These are phyloP conservation scores for Penicillium sp. DNA, from an alignment of 2,329 filamentous ascomycete species.

Conservation along the genomic window DNA sequence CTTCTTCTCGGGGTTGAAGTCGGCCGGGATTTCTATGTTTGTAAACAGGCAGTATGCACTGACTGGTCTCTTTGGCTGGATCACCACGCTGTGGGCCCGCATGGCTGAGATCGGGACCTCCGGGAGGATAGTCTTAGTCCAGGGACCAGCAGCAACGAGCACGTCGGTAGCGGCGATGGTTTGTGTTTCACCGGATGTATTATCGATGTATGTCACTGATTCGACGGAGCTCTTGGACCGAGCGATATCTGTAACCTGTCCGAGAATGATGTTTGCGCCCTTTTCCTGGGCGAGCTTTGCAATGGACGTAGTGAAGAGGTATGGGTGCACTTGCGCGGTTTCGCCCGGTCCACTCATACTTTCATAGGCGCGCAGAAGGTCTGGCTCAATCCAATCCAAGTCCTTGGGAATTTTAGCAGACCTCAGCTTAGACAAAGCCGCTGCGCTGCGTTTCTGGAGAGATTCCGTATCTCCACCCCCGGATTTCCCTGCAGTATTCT, in stretches of 20 bases:
- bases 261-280: conserved; percentile 65
- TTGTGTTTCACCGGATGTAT: conserved; percentile 46
- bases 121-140: conserved; percentile 55
- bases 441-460: conserved; percentile 55
- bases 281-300: conserved; percentile 69
- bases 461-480: conserved; percentile 43
- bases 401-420: conserved; percentile 68
- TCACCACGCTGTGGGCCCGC: conserved; percentile 63
- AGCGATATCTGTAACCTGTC: conserved; percentile 67
- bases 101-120: conserved; percentile 56
- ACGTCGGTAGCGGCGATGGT: conserved; percentile 59
- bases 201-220: conserved; percentile 61
- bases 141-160: conserved; percentile 60
- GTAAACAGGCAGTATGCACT: conserved; percentile 65
- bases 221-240: conserved; percentile 53
- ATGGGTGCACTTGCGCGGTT: conserved; percentile 92
- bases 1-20: conserved; percentile 52
- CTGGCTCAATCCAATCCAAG: conserved; percentile 77
- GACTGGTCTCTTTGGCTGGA: conserved; percentile 53
- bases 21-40: conserved; percentile 69
- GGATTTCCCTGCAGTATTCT: conserved; percentile 31
- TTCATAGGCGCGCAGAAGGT: conserved; percentile 67
- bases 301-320: conserved; percentile 83
- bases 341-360: conserved; percentile 78
- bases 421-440: conserved; percentile 50